Percentiles rank a stretch among this genome's conserved stretches.
phyloP scores from a whole-genome alignment of 805 yeast genomes.

The Ogataea ramenticola region DNA sequence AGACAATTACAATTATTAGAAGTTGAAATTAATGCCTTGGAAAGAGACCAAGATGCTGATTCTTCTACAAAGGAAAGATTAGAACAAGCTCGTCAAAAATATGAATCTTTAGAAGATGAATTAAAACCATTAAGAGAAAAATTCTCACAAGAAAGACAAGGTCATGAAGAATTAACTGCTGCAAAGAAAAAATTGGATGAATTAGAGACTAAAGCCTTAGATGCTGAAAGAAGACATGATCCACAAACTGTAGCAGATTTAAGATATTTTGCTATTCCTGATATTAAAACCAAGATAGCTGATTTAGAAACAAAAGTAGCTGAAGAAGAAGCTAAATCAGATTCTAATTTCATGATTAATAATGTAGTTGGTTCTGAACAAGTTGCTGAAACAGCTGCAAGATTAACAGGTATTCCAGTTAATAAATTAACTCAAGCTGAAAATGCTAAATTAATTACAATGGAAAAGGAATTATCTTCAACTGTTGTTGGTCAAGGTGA shows the following conservation, averaged over 20 bases:
- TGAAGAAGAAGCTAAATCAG: conserved; percentile 48
- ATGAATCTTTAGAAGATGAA: conserved; percentile 79
- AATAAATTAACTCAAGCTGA: conserved; percentile 92
- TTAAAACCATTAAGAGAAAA: conserved; percentile 79
- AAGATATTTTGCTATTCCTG: conserved; percentile 96
- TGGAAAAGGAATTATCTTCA: conserved; percentile 80
- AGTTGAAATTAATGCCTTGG: conserved; percentile 94
- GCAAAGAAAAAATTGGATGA: conserved; percentile 91
- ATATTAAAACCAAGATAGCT: conserved; percentile 66
- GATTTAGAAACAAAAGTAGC: conserved; percentile 71
- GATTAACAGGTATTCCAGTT: conserved; percentile 95
- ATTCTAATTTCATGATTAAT: conserved; percentile 59
- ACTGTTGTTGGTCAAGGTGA: conserved; percentile 93
- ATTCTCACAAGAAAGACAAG: conserved; percentile 79
- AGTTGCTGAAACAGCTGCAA: conserved; percentile 94
- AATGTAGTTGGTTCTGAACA: conserved; percentile 75
- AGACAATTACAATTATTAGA: conserved; percentile 86
- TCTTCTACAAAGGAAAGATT: conserved; percentile 81
- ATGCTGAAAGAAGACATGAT: conserved; percentile 96
- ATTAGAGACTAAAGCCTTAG: conserved; percentile 83
- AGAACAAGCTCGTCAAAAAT: conserved; percentile 66
- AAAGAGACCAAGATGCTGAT: conserved; percentile 87
- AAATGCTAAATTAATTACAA: conserved; percentile 84
- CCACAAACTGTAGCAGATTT: conserved; percentile 92
- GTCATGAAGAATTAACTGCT: conserved; percentile 83